Conservation (phyloP, 305 asterid species). For the Nicotiana rustica region DNA sequence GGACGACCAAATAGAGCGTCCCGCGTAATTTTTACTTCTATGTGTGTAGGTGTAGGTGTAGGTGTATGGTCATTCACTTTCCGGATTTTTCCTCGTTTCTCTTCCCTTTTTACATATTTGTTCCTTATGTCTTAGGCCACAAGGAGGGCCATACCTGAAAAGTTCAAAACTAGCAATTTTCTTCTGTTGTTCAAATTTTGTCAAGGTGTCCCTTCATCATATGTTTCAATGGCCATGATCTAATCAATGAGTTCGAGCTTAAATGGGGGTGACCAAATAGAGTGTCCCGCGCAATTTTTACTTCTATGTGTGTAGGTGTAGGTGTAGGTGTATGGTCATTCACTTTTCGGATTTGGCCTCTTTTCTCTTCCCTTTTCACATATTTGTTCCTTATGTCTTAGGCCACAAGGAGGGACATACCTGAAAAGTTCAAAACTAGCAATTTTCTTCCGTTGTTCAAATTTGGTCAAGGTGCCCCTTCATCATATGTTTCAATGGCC, state of each 20-base stretch:
- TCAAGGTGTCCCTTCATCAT: too few species aligned
- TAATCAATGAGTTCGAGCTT: too few species aligned
- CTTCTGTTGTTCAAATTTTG: not conserved
- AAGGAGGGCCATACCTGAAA: constrained; percentile 3
- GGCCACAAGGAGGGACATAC: not conserved
- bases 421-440: not conserved
- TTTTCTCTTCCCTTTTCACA: not conserved
- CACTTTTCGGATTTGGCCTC: constrained; percentile 21
- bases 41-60: not conserved
- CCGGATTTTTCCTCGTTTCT: not conserved
- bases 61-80: not conserved
- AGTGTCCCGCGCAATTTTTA: too few species aligned
- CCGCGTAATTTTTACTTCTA: too few species aligned
- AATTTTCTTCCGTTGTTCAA: not conserved
- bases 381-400: constrained; percentile 38
- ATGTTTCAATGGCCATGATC: too few species aligned
- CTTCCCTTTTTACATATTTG: not conserved
- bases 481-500: too few species aligned
- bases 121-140: constrained; percentile 35
- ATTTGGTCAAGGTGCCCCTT: not conserved
- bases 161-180: not conserved
- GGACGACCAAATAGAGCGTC: too few species aligned
- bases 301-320: too few species aligned
- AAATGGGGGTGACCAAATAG: too few species aligned
- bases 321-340: not conserved